Evolutionary conservation across 2,329 filamentous ascomycete genomes (phyloP).

Genomic region (Pestalotiopsis sp.): DNA sequence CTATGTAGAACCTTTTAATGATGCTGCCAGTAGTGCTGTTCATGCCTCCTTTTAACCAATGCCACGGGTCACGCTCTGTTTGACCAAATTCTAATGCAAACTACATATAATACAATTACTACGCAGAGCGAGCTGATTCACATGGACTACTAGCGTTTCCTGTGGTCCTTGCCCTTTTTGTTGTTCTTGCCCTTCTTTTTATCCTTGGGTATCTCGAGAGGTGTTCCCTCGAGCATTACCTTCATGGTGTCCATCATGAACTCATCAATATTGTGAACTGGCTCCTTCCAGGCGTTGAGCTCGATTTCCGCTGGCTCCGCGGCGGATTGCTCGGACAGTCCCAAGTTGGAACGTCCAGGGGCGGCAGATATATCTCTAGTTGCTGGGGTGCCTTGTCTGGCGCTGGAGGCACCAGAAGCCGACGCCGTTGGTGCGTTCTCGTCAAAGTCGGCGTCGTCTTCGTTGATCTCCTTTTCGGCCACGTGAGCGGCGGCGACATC

Average conservation of each 20-base stretch:
- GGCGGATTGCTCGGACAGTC: conserved; percentile 39
- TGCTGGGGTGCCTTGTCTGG: conserved; percentile 52
- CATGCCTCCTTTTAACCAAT: too few relatives aligned
- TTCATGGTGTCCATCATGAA: conserved; percentile 75
- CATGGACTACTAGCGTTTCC: conserved; percentile 44
- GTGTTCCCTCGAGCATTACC: conserved; percentile 59
- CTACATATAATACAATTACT: conserved; percentile 7
- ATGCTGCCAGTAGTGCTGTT: too few relatives aligned
- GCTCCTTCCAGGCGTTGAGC: conserved; percentile 60
- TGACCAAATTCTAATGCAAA: neutral
- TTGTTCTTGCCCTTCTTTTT: conserved; percentile 62
- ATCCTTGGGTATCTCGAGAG: conserved; percentile 65
- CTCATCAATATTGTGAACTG: conserved; percentile 68
- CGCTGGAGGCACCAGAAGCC: conserved; percentile 52
- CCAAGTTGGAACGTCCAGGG: conserved; percentile 37
- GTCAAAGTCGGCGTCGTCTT: conserved; percentile 83
- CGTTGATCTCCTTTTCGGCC: conserved; percentile 86
- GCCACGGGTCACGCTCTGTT: neutral
- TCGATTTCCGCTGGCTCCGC: conserved; percentile 47
- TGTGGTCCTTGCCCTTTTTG: conserved; percentile 58
- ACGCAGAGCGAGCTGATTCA: neutral
- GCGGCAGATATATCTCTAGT: conserved; percentile 38
- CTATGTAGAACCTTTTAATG: too few relatives aligned
- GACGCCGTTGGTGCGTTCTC: conserved; percentile 56
- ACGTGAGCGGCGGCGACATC: conserved; percentile 86